phyloP scores from a whole-genome alignment of 768 basidiomycete genomes.

The Pleurotus eryngii region DNA sequence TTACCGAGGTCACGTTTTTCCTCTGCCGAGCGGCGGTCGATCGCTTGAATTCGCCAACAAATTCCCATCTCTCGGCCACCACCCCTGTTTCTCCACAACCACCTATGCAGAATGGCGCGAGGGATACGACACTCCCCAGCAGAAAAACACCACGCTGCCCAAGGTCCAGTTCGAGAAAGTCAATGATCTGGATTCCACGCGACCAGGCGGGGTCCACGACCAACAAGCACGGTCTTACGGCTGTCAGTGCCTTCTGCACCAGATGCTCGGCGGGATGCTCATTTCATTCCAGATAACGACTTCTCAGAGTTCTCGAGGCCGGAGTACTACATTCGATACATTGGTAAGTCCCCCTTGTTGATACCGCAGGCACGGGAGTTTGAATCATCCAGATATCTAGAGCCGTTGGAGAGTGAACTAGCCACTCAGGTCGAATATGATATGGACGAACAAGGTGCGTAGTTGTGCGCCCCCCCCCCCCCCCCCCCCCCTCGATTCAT shows the following conservation, averaged over 20 bases:
- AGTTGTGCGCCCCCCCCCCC: conserved; percentile 5
- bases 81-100: no score
- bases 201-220: conserved; percentile 64
- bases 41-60: no score
- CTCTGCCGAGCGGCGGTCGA: no score
- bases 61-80: no score
- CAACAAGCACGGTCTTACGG: conserved; percentile 65
- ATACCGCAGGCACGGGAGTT: conserved; percentile 6
- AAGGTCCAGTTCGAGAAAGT: conserved; percentile 67
- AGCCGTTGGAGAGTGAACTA: conserved; percentile 90
- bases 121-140: conserved; percentile 29
- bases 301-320: conserved; percentile 71
- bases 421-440: conserved; percentile 96
- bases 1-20: no score
- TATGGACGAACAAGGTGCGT: conserved; percentile 96
- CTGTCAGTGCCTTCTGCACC: conserved; percentile 45
- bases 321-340: conserved; percentile 87
- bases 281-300: conserved; percentile 41
- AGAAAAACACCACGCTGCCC: conserved; percentile 39
- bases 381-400: conserved; percentile 34
- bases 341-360: conserved; percentile 49
- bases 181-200: conserved; percentile 57
- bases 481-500: background rate
- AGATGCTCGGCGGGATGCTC: background rate
- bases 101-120: conserved; percentile 35